Evolutionary conservation across 805 yeast species (phyloP), one percentile per base, ranked within the genome.

Genomic region (Metschnikowia gelsemii): DNA sequence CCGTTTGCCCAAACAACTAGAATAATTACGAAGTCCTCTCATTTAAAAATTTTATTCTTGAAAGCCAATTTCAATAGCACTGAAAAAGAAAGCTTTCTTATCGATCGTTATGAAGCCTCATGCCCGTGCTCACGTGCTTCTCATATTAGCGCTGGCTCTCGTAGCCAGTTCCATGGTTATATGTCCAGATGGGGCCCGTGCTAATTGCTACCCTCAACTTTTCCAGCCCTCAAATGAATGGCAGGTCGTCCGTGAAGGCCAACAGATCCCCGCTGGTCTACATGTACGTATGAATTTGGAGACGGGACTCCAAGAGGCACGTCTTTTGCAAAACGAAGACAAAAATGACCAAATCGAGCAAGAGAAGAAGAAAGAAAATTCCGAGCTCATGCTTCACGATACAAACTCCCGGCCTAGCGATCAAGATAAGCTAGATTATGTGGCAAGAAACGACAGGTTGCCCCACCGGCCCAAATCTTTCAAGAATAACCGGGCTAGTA

Each of bases 221-320:
- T 88, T 89, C 56, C 76, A 62, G 27, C 85, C 96, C 1, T 62
- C 80, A 0, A 46, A 57, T 1, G 78, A 84, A 49, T 90, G 96
- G 95, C 79, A 81, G 63, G 56, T 57, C 2, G 76, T 90, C 4
- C 70, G 64, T 50, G 82, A 76, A 35, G 88, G 82, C n/a, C 96
- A 87, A 55, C 72, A 75, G 6, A 72, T 90, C 3, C 96, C 96
- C 0, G 77, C 76, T 5, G 98, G 97, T 0, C 62, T 86, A 24
- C 90, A 86, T 59, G 78, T 89, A 9, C 71, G 87, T 49, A 54
- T 90, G 51, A 82, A 87, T 58, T 63, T 89, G 43, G 87, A 82
- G n/a, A 80, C 89, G 0, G 82, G 84, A 14, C 61, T 64, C 20
- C 78, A 75, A 52, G 85, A 83, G 59, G 96, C 96, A 1, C 84